These are phyloP conservation scores for Saxophila tyrrhenica DNA, from an alignment of 495 filamentous ascomycete genomes.

Conservation along the genomic window DNA sequence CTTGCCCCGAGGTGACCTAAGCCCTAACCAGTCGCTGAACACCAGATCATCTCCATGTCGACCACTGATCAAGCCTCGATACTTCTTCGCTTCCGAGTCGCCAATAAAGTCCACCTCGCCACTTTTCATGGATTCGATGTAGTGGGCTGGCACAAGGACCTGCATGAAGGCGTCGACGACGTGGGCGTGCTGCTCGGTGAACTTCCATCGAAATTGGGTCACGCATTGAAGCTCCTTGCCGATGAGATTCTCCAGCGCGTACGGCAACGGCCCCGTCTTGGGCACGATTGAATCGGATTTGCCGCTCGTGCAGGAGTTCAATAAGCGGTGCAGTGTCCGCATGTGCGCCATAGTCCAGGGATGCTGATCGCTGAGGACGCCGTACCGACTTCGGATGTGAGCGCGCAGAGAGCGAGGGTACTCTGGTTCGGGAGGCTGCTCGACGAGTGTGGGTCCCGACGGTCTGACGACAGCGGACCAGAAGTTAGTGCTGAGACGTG, in stretches of 20 bases:
- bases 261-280: background rate
- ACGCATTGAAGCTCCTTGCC: background rate
- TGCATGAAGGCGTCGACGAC: conserved; percentile 11
- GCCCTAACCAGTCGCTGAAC: background rate
- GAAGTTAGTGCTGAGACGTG: conserved; percentile 9
- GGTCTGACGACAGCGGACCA: conserved; percentile 13
- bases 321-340: conserved; percentile 17
- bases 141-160: conserved; percentile 4
- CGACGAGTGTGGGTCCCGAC: conserved; percentile 1
- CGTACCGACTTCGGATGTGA: conserved; percentile 13
- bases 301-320: conserved; percentile 7
- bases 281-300: conserved; percentile 13
- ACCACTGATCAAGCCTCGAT: conserved; percentile 1
- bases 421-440: background rate
- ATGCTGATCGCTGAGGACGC: conserved; percentile 11
- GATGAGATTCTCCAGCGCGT: background rate
- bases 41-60: conserved; percentile 10
- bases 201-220: background rate
- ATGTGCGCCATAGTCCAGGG: conserved; percentile 19
- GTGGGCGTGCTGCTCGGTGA: conserved; percentile 9
- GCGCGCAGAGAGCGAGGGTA: conserved; percentile 2
- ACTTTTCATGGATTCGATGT: conserved; percentile 1
- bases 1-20: background rate
- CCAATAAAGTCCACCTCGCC: conserved; percentile 15
- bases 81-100: conserved; percentile 1